Percentiles rank a stretch among this genome's conserved stretches.
Conservation (phyloP, 352 stramenopile genomes). For the Elongisporangium anandrum region DNA sequence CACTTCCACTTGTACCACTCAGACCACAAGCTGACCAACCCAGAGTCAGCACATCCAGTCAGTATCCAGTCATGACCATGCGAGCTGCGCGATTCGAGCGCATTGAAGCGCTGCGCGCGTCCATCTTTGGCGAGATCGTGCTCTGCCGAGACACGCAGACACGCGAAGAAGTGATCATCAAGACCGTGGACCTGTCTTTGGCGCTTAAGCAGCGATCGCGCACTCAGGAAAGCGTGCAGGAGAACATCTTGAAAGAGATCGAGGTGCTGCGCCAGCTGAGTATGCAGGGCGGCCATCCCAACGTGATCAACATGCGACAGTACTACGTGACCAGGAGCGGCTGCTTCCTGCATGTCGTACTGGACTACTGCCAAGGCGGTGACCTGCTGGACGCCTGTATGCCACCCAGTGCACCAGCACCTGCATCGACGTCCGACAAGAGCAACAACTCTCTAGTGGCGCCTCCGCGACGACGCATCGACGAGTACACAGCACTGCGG, state of each 20-base stretch:
- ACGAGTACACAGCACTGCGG: slow-evolving; percentile 35
- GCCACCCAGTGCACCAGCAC: neutral
- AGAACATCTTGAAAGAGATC: slow-evolving; percentile 67
- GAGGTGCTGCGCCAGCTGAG: slow-evolving; percentile 56
- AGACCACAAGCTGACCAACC: neutral
- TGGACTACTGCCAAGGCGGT: slow-evolving; percentile 75
- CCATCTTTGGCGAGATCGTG: slow-evolving; percentile 73
- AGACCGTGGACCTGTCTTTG: slow-evolving; percentile 62
- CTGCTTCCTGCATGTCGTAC: slow-evolving; percentile 55
- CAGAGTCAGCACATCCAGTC: neutral
- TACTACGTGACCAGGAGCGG: slow-evolving; percentile 54
- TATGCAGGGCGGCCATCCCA: slow-evolving; percentile 53
- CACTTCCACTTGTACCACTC: neutral
- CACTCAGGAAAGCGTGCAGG: slow-evolving; percentile 46
- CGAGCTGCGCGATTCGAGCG: slow-evolving; percentile 35
- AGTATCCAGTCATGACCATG: slow-evolving; percentile 5
- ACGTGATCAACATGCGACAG: slow-evolving; percentile 65
- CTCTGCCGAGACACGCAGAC: slow-evolving; percentile 53
- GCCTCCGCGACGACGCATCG: slow-evolving; percentile 15
- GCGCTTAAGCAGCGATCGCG: slow-evolving; percentile 49
- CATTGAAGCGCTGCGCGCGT: slow-evolving; percentile 34
- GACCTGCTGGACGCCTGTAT: slow-evolving; percentile 67
- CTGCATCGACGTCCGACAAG: neutral
- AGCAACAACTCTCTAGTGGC: slow-evolving; percentile 5
- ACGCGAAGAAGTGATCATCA: slow-evolving; percentile 54